Evolutionary conservation across 2,329 filamentous ascomycete genomes (phyloP).

Genomic region (Rutstroemia sp.): DNA sequence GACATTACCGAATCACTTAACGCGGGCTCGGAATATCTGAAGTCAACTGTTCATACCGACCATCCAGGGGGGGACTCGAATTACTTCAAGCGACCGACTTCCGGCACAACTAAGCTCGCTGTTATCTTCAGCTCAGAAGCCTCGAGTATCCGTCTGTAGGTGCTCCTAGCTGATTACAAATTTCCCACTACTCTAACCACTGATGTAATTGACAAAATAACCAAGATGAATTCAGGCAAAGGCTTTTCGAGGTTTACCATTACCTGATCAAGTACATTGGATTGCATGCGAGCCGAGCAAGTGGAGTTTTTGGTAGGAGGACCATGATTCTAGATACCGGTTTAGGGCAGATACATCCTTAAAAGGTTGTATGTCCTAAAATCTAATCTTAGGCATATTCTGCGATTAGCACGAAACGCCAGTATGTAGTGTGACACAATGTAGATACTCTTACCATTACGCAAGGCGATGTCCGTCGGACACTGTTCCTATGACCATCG

Average conservation of each 20-base stretch:
- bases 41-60: conserved; percentile 62
- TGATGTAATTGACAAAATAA: conserved; percentile 1
- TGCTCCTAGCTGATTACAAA: conserved; percentile 14
- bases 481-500: conserved; percentile 14
- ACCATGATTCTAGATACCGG: not conserved
- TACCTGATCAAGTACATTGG: not conserved
- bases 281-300: not conserved
- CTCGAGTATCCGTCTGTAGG: conserved; percentile 47
- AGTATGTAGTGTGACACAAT: not conserved
- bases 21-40: conserved; percentile 56
- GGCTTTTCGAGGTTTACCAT: not conserved
- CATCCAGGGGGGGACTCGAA: conserved; percentile 59
- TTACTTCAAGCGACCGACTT: conserved; percentile 61
- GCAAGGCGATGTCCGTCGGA: conserved; percentile 14
- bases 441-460: conserved; percentile 17
- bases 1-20: conserved; percentile 68
- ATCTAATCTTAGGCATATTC: conserved; percentile 14
- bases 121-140: conserved; percentile 50
- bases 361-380: not conserved
- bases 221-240: not conserved
- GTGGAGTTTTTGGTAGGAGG: not conserved
- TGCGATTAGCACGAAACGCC: conserved; percentile 11
- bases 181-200: conserved; percentile 2
- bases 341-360: too few species aligned
- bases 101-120: conserved; percentile 53